phyloP scores from a whole-genome alignment of 129 eudicot species.

The Chrysanthemum lavandulifolium region DNA sequence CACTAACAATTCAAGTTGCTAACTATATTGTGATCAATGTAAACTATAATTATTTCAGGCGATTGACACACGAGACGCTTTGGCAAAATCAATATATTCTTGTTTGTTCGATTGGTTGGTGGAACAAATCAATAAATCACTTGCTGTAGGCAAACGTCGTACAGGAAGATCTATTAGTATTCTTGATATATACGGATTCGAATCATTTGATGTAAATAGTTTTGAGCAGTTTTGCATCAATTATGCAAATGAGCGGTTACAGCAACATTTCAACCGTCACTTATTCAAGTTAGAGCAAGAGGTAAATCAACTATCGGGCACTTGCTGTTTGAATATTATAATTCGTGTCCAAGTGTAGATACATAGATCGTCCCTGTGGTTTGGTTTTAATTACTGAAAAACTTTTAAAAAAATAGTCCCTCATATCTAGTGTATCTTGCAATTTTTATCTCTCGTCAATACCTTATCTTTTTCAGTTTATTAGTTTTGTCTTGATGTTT shows the following conservation, averaged over 20 bases:
- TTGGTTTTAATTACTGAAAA: too few species aligned
- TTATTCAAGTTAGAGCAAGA: conserved; percentile 94
- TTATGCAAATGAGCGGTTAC: conserved; percentile 94
- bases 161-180: conserved; percentile 97
- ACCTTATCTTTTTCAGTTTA: too few species aligned
- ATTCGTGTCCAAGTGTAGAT: neutral
- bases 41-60: conserved; percentile 48
- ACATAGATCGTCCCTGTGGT: neutral
- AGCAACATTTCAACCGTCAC: conserved; percentile 94
- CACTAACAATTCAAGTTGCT: neutral
- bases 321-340: neutral
- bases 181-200: conserved; percentile 98
- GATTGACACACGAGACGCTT: conserved; percentile 81
- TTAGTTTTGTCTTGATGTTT: too few species aligned
- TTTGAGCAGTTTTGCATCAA: conserved; percentile 98
- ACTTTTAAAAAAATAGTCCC: too few species aligned
- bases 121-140: conserved; percentile 96
- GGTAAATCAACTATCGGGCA: conserved; percentile 37
- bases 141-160: conserved; percentile 93
- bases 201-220: conserved; percentile 95
- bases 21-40: neutral
- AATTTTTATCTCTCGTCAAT: too few species aligned
- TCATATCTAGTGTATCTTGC: too few species aligned
- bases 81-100: conserved; percentile 98
- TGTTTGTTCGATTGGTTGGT: conserved; percentile 99